phyloP scores from a whole-genome alignment of 768 basidiomycete species.

The Pleurotus sapidus region DNA sequence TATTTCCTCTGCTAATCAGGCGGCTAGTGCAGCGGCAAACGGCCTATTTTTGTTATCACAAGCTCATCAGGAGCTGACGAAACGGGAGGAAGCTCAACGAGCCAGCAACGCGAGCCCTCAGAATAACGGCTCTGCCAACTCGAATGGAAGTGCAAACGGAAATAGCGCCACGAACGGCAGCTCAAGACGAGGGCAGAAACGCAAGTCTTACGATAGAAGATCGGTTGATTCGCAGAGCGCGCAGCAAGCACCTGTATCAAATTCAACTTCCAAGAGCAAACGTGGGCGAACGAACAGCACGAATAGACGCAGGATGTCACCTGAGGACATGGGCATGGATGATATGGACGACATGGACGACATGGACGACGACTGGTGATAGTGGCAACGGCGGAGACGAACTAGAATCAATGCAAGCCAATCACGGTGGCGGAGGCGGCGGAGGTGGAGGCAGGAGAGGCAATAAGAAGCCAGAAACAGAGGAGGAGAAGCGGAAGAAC shows the following conservation, averaged over 20 bases:
- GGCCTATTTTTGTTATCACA: conserved; percentile 92
- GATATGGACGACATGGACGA: conserved; percentile 25
- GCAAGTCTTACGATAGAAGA: conserved; percentile 59
- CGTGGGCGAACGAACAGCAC: conserved; percentile 32
- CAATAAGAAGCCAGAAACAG: conserved; percentile 86
- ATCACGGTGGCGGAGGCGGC: conserved; percentile 12
- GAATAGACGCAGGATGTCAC: conserved; percentile 29
- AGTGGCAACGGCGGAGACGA: conserved; percentile 36
- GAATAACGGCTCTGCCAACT: conserved; percentile 13
- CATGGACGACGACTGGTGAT: conserved; percentile 34
- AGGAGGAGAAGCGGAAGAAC: conserved; percentile 96
- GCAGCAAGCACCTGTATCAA: conserved; percentile 22
- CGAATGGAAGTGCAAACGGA: conserved; percentile 25
- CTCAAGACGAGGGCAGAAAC: conserved; percentile 61
- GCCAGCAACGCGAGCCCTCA: conserved; percentile 32
- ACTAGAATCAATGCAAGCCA: conserved; percentile 12
- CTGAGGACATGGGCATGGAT: conserved; percentile 34
- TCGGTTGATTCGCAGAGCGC: conserved; percentile 13
- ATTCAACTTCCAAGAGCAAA: conserved; percentile 28
- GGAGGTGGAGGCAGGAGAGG: conserved; percentile 15
- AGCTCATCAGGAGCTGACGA: conserved; percentile 94
- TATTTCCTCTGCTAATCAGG: conserved; percentile 45
- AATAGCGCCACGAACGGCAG: conserved; percentile 27
- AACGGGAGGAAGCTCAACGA: conserved; percentile 85
- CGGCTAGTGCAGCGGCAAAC: conserved; percentile 77